Evolutionary conservation across 2,329 filamentous ascomycete species (phyloP), one percentile per base, ranked within the genome.

Genomic region (Colletotrichum sp.): DNA sequence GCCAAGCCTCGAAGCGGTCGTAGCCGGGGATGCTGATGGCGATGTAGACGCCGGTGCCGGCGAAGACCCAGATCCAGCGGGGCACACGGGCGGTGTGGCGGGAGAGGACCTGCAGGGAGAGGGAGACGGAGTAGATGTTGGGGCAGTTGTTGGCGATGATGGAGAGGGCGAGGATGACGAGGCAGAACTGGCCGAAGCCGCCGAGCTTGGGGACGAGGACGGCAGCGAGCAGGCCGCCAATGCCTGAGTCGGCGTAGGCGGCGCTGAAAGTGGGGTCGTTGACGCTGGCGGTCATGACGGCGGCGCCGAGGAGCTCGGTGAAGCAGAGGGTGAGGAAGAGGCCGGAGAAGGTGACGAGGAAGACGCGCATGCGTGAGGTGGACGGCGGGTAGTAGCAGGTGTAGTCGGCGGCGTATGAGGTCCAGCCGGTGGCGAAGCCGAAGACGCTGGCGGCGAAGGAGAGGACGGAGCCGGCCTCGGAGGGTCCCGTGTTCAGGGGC

Each of bases 391-490:
- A 94, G 84, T 96, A 96, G 67, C 95, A 94, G 26, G 94, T 95
- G 83, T 96, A 96, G 81, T 96, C 95, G 10, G 94, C 93, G 0
- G 94, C 94, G 76, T 93, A 94, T 8, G 90, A 90, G 2, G 93
- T 92, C 94, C 95, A 97, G 72, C 95, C 91, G 3, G 94, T 93
- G 21, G 92, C 89, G 81, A 94, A 93, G 52, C 93, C 91, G 82
- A 92, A 93, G 39, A 96, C 87, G 21, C 93, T 89, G 15, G 92
- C 89, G 60, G 92, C 90, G 80, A 94, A 94, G 72, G 91, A 92
- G 62, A 97, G 87, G 55, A 93, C 84, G 71, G 87, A 82, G 73
- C 93, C 90, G 71, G 93, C 84, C 81, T 95, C 93, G 1, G 88
- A 85, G 3, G 86, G 87, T 8, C 94, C 94, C 2, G 86, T 84